phyloP scores from a whole-genome alignment of 2,329 filamentous ascomycete genomes.

The Fusarium fracticaudum region DNA sequence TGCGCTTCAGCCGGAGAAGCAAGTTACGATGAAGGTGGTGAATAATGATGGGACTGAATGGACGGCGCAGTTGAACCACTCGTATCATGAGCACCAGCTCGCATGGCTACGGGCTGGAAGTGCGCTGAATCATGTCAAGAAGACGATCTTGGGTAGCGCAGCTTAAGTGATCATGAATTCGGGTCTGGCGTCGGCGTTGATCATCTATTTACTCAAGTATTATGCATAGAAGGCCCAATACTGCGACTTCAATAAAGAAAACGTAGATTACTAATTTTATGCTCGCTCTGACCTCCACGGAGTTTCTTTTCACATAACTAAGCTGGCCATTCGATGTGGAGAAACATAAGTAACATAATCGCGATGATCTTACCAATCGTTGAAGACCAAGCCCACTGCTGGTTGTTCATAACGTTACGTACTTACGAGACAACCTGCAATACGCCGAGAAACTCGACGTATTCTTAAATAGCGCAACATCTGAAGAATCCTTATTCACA shows the following conservation, averaged over 20 bases:
- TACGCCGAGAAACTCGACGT: not conserved
- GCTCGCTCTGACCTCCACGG: not conserved
- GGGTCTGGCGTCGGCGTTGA: not conserved
- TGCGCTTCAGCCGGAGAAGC: conserved; percentile 1
- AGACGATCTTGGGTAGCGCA: not conserved
- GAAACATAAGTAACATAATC: not conserved
- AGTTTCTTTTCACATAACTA: too few species aligned
- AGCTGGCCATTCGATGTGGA: not conserved
- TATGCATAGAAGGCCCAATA: too few species aligned
- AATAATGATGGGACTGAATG: conserved; percentile 1
- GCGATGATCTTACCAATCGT: not conserved
- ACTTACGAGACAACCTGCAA: not conserved
- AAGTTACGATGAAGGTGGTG: conserved; percentile 17
- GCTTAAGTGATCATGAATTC: not conserved
- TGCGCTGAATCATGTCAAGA: conserved; percentile 22
- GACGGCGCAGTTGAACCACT: conserved; percentile 21
- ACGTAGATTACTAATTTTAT: not conserved
- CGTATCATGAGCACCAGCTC: conserved; percentile 16
- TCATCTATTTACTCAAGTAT: too few species aligned
- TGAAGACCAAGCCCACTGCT: not conserved
- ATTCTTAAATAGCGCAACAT: too few species aligned
- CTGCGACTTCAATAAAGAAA: rapidly evolving
- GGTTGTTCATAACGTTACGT: not conserved
- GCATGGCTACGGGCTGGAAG: conserved; percentile 21
- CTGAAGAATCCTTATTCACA: rapidly evolving